These are phyloP conservation scores for Echeveria elegans DNA, from an alignment of 164 flowering plant species.

Conservation along the genomic window DNA sequence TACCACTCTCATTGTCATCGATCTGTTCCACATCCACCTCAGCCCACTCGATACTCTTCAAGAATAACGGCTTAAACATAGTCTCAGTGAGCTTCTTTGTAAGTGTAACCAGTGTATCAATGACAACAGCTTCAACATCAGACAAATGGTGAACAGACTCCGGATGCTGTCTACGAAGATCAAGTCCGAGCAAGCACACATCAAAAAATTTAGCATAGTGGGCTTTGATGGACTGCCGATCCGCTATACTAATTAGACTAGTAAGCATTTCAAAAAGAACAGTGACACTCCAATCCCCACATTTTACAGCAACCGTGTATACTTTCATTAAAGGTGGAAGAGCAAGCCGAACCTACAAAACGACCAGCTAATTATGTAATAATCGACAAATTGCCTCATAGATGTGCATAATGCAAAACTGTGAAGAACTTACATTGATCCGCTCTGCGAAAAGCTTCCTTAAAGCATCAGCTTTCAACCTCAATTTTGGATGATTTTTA, in stretches of 20 bases:
- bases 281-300: slow-evolving; percentile 55
- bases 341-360: slow-evolving; percentile 60
- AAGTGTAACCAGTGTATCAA: slow-evolving; percentile 45
- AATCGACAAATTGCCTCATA: neutral
- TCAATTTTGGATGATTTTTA: slow-evolving; percentile 41
- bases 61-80: slow-evolving; percentile 82
- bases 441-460: slow-evolving; percentile 53
- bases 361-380: slow-evolving; percentile 2
- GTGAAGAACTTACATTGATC: slow-evolving; percentile 52
- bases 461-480: slow-evolving; percentile 48
- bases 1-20: slow-evolving; percentile 18
- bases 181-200: slow-evolving; percentile 70
- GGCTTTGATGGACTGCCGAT: slow-evolving; percentile 46
- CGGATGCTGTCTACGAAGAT: slow-evolving; percentile 64
- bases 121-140: slow-evolving; percentile 52
- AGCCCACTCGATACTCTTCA: slow-evolving; percentile 80
- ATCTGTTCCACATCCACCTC: slow-evolving; percentile 39
- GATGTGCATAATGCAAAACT: neutral
- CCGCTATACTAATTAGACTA: slow-evolving; percentile 44
- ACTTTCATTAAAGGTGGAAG: slow-evolving; percentile 52
- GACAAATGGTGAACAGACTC: slow-evolving; percentile 39
- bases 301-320: slow-evolving; percentile 42
- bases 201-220: slow-evolving; percentile 59
- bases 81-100: slow-evolving; percentile 83
- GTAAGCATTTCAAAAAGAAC: slow-evolving; percentile 59